phyloP scores from a whole-genome alignment of 2,329 filamentous ascomycete species.

The Graphiopsis chlorocephala region DNA sequence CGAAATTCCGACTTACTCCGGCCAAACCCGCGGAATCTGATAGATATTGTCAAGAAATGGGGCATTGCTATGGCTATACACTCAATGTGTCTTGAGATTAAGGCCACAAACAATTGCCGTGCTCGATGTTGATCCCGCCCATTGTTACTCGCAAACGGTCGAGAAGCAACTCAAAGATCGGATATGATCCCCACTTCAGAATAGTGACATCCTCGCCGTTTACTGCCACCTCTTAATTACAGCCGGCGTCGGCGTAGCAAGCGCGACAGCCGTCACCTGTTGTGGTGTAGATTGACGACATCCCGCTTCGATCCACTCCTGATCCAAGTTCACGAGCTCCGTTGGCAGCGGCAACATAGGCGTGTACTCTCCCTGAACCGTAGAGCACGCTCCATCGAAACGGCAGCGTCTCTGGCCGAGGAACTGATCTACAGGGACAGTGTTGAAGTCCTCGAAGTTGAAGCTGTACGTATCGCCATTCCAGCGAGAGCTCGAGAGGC shows the following conservation, averaged over 20 bases:
- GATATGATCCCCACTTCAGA: neutral
- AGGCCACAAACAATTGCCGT: too few species aligned
- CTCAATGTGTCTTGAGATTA: too few species aligned
- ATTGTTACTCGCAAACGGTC: neutral
- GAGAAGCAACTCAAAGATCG: neutral
- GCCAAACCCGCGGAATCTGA: too few species aligned
- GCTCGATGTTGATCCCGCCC: too few species aligned
- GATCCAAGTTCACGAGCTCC: neutral
- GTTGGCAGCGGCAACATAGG: constrained; percentile 2
- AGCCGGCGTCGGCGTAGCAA: neutral
- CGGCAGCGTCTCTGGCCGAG: neutral
- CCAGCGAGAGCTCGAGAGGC: neutral
- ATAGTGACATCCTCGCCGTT: neutral
- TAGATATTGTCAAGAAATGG: too few species aligned
- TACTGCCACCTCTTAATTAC: neutral
- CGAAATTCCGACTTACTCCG: too few species aligned
- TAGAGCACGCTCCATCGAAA: neutral
- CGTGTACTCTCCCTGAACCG: neutral
- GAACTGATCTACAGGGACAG: neutral
- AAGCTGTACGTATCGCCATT: neutral
- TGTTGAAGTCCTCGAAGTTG: constrained; percentile 6
- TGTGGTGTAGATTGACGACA: neutral
- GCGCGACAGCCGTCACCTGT: neutral
- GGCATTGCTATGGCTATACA: too few species aligned
- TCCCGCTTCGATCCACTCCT: neutral